A percentile compares a stretch with the other conserved stretches of the same genome.
Evolutionary conservation across 441 rosid genomes (phyloP).

Genomic region (Erodium trifolium): DNA sequence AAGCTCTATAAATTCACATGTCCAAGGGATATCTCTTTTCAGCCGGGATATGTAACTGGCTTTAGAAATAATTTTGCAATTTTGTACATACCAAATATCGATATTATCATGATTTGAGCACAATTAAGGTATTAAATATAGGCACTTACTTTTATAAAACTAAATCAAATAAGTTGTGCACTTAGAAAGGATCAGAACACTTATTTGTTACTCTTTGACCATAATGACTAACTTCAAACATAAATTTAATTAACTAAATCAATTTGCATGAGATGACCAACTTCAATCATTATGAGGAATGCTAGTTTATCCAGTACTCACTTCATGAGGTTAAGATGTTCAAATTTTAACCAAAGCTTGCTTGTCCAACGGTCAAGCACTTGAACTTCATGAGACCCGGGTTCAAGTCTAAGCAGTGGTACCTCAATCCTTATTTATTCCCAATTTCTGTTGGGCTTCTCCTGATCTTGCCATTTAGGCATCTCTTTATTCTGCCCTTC

Average conservation of each 20-base stretch:
- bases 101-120: neutral
- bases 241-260: neutral
- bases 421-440: too few relatives aligned
- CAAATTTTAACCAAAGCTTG: too few relatives aligned
- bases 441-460: too few relatives aligned
- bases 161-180: neutral
- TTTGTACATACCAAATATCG: neutral
- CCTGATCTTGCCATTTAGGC: too few relatives aligned
- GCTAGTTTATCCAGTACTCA: neutral
- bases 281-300: too few relatives aligned
- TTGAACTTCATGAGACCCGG: too few relatives aligned
- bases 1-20: neutral
- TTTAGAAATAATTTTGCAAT: neutral
- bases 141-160: neutral
- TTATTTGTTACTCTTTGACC: neutral
- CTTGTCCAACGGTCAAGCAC: too few relatives aligned
- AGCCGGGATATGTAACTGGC: neutral
- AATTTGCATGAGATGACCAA: neutral
- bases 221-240: neutral
- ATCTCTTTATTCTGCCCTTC: too few relatives aligned
- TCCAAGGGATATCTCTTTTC: neutral
- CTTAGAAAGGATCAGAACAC: neutral
- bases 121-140: neutral
- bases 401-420: too few relatives aligned
- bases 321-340: too few relatives aligned